Conservation (phyloP, 345 rosid genomes). For the Punica granatum region DNA sequence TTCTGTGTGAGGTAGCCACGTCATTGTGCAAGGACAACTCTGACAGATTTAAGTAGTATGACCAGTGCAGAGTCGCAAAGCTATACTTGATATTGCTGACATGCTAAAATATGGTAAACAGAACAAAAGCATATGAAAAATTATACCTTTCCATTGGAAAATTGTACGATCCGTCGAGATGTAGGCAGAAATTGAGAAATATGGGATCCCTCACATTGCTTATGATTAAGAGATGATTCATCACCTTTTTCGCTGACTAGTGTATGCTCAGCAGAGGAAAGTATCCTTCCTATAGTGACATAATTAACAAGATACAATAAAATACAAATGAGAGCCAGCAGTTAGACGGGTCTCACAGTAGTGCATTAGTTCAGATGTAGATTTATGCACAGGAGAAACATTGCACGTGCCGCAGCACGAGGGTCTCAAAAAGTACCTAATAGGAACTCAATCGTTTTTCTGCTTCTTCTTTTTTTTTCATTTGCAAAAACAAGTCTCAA, state of each 20-base stretch:
- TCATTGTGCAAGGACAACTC: not conserved
- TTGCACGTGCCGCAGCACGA: not conserved
- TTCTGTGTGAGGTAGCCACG: not conserved
- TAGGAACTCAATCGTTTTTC: not conserved
- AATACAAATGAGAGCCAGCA: not conserved
- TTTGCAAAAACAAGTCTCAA: too few species aligned
- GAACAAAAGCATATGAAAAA: not conserved
- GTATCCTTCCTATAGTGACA: slow-evolving; percentile 65
- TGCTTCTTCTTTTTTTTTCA: not conserved
- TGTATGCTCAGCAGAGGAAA: slow-evolving; percentile 44
- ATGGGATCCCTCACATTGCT: slow-evolving; percentile 27
- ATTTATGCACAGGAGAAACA: not conserved
- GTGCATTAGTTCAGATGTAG: not conserved
- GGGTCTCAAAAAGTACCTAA: not conserved
- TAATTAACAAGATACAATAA: not conserved
- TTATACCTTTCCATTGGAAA: slow-evolving; percentile 87
- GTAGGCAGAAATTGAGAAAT: slow-evolving; percentile 86
- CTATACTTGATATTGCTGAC: not conserved
- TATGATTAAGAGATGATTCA: slow-evolving; percentile 26
- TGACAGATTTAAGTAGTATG: not conserved
- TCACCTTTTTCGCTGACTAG: slow-evolving; percentile 22
- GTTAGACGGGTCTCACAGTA: not conserved
- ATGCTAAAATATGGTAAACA: not conserved
- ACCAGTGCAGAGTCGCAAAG: not conserved
- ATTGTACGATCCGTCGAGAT: slow-evolving; percentile 87